These are phyloP conservation scores for Picea sitchensis DNA, from an alignment of 75 land plant species.

Conservation along the genomic window DNA sequence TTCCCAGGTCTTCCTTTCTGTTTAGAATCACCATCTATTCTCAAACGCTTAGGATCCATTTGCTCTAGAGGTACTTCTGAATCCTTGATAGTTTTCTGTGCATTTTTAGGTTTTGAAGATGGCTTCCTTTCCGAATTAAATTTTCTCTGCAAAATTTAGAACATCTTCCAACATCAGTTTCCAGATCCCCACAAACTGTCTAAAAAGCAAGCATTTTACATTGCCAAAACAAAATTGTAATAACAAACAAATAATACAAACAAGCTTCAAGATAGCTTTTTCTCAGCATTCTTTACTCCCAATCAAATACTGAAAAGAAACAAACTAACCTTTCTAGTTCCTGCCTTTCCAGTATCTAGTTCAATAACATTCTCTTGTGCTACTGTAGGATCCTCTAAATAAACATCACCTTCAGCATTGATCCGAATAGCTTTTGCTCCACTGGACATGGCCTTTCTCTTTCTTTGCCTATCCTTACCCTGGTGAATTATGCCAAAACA, in stretches of 20 bases:
- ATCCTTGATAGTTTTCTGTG: conserved; percentile 13
- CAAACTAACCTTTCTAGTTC: conserved; percentile 49
- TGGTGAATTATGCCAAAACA: conserved; percentile 18
- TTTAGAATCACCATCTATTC: conserved; percentile 19
- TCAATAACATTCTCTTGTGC: conserved; percentile 27
- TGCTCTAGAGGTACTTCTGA: conserved; percentile 12
- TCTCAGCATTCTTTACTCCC: neutral
- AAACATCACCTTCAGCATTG: conserved; percentile 87
- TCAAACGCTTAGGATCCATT: conserved; percentile 8
- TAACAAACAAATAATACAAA: neutral
- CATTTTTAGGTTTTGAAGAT: conserved; percentile 15
- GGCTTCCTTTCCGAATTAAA: conserved; percentile 22
- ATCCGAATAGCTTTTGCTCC: conserved; percentile 53
- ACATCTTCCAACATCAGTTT: neutral
- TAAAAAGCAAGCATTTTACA: neutral
- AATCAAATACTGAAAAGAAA: neutral
- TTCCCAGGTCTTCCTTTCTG: conserved; percentile 35
- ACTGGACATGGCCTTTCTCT: conserved; percentile 32
- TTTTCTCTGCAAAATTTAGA: conserved; percentile 31
- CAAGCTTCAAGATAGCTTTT: neutral
- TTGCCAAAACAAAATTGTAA: neutral
- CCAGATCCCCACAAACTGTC: neutral
- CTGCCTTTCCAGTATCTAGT: conserved; percentile 32
- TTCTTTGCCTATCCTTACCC: conserved; percentile 80
- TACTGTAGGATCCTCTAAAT: conserved; percentile 58